Evolutionary conservation across 495 filamentous ascomycete genomes (phyloP), one percentile per base, ranked within the genome.

Genomic region (Aspergillus indologenus): DNA sequence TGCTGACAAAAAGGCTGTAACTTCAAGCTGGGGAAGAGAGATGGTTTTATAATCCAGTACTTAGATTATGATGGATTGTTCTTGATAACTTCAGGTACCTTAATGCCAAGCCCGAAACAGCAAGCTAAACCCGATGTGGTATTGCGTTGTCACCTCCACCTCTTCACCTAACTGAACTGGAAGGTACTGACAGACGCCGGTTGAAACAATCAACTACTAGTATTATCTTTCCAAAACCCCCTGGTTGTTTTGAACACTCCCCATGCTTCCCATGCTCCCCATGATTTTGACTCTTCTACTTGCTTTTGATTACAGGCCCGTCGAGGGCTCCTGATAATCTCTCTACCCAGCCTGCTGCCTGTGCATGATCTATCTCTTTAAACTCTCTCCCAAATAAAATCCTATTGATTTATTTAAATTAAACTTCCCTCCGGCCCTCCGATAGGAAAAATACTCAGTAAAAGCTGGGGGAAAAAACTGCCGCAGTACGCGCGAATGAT

Each of bases 401-500:
- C 9, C 26, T 29, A 29, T 29, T 40, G 2, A 40, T 40, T 11
- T 40, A 40, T 40, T 40, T 40, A 9, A 9, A 40, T 9, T 40
- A 40, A 40, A 40, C 12, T 40, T 29, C 3, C 26, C n/a, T n/a
- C n/a, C n/a, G 26, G 26, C 26, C 26, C 26, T 29, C 34, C 34
- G 34, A 40, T 40, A 40, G 34, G 34, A 40, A 40, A 29, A 9
- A 3, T 29, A 29, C 26, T 29, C 26, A 29, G 9, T 4, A 29
- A 9, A 29, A 29, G 4, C 9, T 4, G 9, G 26, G 9, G 12
- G 34, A 14, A 15, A 40, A 14, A 40, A 40, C 34, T 40, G 34
- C 34, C 34, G 34, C 26, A 24, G 51, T 53, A 20, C 29, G 46
- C 53, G 46, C 48, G 22, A 62, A 62, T 54, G 56, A 62, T 62